Percentiles rank a stretch among this genome's conserved stretches.
These are phyloP conservation scores for Ascoidea rubescens DNA, from an alignment of 805 yeast species.

Conservation along the genomic window DNA sequence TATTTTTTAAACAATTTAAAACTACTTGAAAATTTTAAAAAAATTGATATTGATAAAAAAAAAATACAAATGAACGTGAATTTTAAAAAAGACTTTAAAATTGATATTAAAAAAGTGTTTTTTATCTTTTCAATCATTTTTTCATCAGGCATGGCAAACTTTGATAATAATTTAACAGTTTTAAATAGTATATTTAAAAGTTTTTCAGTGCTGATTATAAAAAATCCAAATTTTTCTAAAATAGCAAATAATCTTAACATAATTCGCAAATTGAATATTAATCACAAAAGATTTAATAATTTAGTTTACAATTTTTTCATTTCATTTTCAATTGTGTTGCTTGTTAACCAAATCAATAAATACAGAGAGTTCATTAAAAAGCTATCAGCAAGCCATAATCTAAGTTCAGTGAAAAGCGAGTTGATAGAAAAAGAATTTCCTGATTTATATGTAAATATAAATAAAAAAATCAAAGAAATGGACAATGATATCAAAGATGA, in stretches of 20 bases:
- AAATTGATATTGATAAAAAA: too few relatives aligned
- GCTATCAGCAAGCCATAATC: not conserved
- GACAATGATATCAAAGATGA: not conserved
- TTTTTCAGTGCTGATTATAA: not conserved
- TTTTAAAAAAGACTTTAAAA: too few relatives aligned
- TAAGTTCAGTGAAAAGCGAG: too few relatives aligned
- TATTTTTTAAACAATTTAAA: too few relatives aligned
- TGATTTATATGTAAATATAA: too few relatives aligned
- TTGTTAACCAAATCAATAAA: too few relatives aligned
- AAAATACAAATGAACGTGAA: not conserved
- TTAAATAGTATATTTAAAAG: not conserved
- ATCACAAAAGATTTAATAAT: not conserved
- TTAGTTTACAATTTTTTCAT: not conserved
- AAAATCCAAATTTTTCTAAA: not conserved
- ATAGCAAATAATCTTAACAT: not conserved
- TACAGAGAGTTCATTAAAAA: not conserved
- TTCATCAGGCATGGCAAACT: not conserved
- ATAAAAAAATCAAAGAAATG: not conserved
- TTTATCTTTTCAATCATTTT: too few relatives aligned
- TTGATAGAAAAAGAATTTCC: not conserved
- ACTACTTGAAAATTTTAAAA: too few relatives aligned
- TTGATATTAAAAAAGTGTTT: too few relatives aligned
- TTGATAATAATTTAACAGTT: not conserved
- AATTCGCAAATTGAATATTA: not conserved
- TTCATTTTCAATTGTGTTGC: too few relatives aligned